A percentile compares a stretch with the other conserved stretches of the same genome.
These are phyloP conservation scores for Parachaetomium inaequale DNA, from an alignment of 495 filamentous ascomycete species.

Conservation along the genomic window DNA sequence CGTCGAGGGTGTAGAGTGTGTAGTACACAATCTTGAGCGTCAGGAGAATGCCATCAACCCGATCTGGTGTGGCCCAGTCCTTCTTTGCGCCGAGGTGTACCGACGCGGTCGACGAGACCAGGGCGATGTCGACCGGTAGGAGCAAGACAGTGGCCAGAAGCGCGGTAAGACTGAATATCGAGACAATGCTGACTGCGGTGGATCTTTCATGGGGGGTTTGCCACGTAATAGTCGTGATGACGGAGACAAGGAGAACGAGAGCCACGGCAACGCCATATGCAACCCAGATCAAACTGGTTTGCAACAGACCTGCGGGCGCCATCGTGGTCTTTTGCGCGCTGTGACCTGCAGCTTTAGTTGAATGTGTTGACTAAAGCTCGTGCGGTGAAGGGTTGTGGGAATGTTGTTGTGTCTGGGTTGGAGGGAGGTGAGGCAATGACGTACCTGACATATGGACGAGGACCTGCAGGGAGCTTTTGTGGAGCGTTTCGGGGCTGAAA, in stretches of 20 bases:
- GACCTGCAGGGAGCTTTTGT: too few species aligned
- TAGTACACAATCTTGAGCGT: slow-evolving; percentile 91
- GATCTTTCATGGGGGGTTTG: slow-evolving; percentile 85
- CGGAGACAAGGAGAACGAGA: slow-evolving; percentile 65
- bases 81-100: slow-evolving; percentile 77
- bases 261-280: slow-evolving; percentile 79
- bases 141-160: slow-evolving; percentile 90
- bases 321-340: slow-evolving; percentile 39
- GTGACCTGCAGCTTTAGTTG: slow-evolving; percentile 14
- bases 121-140: slow-evolving; percentile 89
- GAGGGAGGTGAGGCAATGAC: too few species aligned
- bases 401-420: too few species aligned
- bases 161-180: slow-evolving; percentile 77
- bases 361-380: too few species aligned
- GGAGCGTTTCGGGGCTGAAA: too few species aligned
- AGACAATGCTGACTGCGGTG: slow-evolving; percentile 70
- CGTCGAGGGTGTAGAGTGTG: slow-evolving; percentile 84
- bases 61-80: slow-evolving; percentile 83
- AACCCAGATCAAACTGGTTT: slow-evolving; percentile 84
- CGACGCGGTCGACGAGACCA: slow-evolving; percentile 83
- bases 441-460: too few species aligned
- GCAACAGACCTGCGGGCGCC: slow-evolving; percentile 61
- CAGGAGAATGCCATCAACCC: slow-evolving; percentile 68
- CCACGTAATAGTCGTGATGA: slow-evolving; percentile 80
- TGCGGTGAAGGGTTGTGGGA: too few species aligned